phyloP scores from a whole-genome alignment of 108 stramenopile species.

The Cyclotella kingstonii region DNA sequence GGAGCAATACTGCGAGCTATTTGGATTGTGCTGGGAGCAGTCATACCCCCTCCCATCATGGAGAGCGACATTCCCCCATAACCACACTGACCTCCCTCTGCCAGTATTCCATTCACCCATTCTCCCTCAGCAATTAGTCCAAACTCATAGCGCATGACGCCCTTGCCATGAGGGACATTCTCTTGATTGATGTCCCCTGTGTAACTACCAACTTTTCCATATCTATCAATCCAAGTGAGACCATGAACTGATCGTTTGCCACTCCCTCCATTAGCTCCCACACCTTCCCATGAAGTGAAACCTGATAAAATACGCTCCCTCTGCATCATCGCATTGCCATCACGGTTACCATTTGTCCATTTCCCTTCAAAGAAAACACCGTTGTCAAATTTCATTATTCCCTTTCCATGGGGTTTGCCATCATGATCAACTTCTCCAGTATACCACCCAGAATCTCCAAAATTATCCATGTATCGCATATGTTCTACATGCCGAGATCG shows the following conservation, averaged over 20 bases:
- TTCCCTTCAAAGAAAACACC: conserved; percentile 20
- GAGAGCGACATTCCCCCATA: too few relatives aligned
- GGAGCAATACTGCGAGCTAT: too few relatives aligned
- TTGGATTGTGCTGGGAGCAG: too few relatives aligned
- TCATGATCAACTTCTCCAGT: conserved; percentile 19
- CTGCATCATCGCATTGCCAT: conserved; percentile 3
- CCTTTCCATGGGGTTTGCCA: conserved; percentile 14
- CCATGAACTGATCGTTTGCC: conserved; percentile 11
- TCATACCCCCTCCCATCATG: too few relatives aligned
- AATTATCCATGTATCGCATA: conserved; percentile 20
- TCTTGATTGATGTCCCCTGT: conserved; percentile 15
- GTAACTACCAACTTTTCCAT: conserved; percentile 4
- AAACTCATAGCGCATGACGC: conserved; percentile 11
- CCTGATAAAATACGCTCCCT: conserved; percentile 19
- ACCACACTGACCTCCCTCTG: not conserved
- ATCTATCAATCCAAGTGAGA: conserved; percentile 13
- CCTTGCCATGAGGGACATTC: conserved; percentile 13
- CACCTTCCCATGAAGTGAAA: conserved; percentile 18
- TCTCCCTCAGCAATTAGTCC: conserved; percentile 9
- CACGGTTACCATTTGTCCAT: conserved; percentile 18
- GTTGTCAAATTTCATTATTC: conserved; percentile 22
- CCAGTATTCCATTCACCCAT: conserved; percentile 17
- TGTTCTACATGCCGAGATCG: conserved; percentile 7
- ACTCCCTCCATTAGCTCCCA: not conserved
- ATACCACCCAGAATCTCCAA: conserved; percentile 12